Evolutionary conservation across 208 protist species (phyloP).

Genomic region (Trypanosomatidae sp.): DNA sequence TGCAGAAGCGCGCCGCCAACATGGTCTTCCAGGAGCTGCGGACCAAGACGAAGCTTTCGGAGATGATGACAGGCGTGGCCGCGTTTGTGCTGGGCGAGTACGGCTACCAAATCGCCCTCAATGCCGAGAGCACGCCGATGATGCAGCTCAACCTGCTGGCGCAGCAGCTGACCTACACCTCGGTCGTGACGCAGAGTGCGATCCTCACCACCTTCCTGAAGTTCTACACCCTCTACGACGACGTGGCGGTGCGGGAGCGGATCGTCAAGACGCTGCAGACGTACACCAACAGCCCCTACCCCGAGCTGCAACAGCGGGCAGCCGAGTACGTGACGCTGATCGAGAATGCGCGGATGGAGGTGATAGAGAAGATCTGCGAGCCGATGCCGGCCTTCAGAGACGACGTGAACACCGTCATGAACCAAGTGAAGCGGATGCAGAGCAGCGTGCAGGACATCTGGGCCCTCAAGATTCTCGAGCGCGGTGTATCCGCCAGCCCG

Average conservation of each 20-base stretch:
- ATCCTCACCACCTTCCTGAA: conserved; percentile 96
- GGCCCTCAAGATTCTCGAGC: conserved; percentile 37
- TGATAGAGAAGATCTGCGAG: conserved; percentile 74
- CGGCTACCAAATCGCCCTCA: conserved; percentile 96
- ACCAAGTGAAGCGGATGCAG: conserved; percentile 28
- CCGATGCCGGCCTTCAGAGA: conserved; percentile 69
- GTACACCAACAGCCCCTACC: conserved; percentile 79
- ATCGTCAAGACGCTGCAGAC: conserved; percentile 78
- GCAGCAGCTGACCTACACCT: conserved; percentile 65
- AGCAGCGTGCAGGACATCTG: conserved; percentile 41
- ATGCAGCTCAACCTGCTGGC: conserved; percentile 89
- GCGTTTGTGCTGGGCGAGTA: conserved; percentile 98
- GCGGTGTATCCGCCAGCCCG: too few species aligned
- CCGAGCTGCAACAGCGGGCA: conserved; percentile 97
- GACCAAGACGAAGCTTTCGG: too few species aligned
- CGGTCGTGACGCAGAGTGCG: conserved; percentile 78
- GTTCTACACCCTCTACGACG: conserved; percentile 94
- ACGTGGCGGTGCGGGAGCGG: conserved; percentile 61
- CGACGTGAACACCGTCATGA: conserved; percentile 39
- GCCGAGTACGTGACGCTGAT: conserved; percentile 94
- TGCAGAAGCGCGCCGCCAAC: conserved; percentile 96
- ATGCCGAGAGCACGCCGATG: conserved; percentile 69
- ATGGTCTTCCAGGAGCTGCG: conserved; percentile 62
- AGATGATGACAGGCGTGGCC: too few species aligned
- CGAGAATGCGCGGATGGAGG: conserved; percentile 47